These are phyloP conservation scores for Poa pratensis DNA, from an alignment of 176 grass and related monocot species.

Conservation along the genomic window DNA sequence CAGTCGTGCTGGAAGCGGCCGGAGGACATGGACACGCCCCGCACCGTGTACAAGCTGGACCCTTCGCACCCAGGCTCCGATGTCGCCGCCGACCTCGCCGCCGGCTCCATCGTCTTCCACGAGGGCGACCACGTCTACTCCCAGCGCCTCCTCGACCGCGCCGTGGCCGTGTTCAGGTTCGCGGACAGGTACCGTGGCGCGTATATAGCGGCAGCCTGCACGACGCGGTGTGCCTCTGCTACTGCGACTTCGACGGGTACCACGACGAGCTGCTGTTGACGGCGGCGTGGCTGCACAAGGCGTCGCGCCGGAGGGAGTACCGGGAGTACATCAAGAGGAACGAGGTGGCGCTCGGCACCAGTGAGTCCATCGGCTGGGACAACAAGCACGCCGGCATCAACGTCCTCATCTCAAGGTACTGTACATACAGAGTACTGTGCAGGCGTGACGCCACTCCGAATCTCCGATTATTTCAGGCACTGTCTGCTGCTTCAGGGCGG, in stretches of 20 bases:
- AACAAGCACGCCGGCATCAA: conserved; percentile 98
- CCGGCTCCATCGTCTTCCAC: conserved; percentile 87
- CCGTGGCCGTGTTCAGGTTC: conserved; percentile 80
- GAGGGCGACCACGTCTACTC: conserved; percentile 73
- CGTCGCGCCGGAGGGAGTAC: conserved; percentile 66
- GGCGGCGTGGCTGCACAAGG: conserved; percentile 95
- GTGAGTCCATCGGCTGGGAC: conserved; percentile 90
- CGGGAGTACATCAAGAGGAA: conserved; percentile 89
- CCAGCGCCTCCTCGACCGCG: conserved; percentile 78
- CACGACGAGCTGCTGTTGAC: conserved; percentile 96
- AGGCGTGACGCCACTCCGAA: no score
- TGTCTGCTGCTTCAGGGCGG: no score
- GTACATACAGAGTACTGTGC: no score
- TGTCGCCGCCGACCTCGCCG: conserved; percentile 85
- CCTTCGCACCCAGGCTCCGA: conserved; percentile 75
- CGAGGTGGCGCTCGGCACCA: conserved; percentile 82
- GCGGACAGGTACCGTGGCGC: conserved; percentile 76
- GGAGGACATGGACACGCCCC: conserved; percentile 95
- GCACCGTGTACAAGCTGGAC: conserved; percentile 87
- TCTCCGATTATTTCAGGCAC: no score
- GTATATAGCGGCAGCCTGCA: conserved; percentile 81
- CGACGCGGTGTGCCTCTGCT: conserved; percentile 84
- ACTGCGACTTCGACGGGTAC: conserved; percentile 86
- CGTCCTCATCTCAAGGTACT: conserved; percentile 88
- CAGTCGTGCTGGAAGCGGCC: conserved; percentile 96